A percentile compares a stretch with the other conserved stretches of the same genome.
Evolutionary conservation across 805 yeast genomes (phyloP).

Genomic region (Maudiozyma serrabonitensis): DNA sequence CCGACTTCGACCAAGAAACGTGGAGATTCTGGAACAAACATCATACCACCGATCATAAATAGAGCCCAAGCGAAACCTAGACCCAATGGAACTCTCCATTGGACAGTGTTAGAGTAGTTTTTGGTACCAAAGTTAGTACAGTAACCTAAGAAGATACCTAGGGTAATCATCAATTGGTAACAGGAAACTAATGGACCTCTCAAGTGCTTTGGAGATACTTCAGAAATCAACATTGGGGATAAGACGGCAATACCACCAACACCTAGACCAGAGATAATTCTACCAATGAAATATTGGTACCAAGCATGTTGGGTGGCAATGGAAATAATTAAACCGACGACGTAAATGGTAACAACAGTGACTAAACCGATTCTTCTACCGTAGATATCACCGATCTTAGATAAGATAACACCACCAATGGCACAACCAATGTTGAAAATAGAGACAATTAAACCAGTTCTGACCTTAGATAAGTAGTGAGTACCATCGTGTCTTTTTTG

Average conservation of each 20-base stretch:
- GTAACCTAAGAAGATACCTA: conserved; percentile 68
- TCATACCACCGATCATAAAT: conserved; percentile 30
- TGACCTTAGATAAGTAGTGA: conserved; percentile 34
- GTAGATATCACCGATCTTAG: conserved; percentile 49
- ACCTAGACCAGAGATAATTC: conserved; percentile 61
- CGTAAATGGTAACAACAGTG: conserved; percentile 52
- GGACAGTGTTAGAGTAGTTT: conserved; percentile 51
- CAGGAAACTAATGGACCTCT: conserved; percentile 65
- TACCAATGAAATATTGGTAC: conserved; percentile 65
- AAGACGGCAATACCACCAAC: conserved; percentile 70
- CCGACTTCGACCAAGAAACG: conserved; percentile 49
- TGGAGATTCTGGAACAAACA: conserved; percentile 64
- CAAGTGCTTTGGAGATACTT: conserved; percentile 30
- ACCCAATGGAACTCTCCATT: conserved; percentile 68
- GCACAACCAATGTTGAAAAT: conserved; percentile 71
- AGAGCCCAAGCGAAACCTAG: conserved; percentile 40
- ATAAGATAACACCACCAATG: conserved; percentile 54
- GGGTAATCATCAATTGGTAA: conserved; percentile 60
- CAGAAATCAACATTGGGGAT: conserved; percentile 59
- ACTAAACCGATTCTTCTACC: conserved; percentile 61
- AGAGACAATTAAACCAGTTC: conserved; percentile 43
- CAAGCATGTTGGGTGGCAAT: conserved; percentile 44
- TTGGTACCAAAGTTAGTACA: conserved; percentile 63
- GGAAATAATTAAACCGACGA: conserved; percentile 59
- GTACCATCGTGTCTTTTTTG: conserved; percentile 32